phyloP scores from a whole-genome alignment of 352 stramenopile species.

The Phytophthora quininea region DNA sequence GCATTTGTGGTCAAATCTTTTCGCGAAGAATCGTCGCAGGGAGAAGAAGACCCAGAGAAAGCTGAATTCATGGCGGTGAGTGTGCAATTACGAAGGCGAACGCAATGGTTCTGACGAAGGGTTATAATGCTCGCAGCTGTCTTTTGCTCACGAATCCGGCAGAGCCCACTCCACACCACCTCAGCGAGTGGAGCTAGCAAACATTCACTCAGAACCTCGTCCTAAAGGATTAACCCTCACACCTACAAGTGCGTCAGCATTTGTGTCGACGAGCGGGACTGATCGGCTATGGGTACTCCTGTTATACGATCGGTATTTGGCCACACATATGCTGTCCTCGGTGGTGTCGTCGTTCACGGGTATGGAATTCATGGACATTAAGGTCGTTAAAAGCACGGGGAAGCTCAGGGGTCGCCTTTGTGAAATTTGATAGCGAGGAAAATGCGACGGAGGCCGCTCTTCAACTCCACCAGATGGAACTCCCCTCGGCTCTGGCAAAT shows the following conservation, averaged over 20 bases:
- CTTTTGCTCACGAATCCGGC: conserved; percentile 47
- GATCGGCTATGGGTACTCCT: conserved; percentile 72
- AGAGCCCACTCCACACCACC: conserved; percentile 5
- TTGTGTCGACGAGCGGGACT: conserved; percentile 17
- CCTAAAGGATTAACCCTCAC: conserved; percentile 1
- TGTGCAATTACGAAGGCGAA: background rate
- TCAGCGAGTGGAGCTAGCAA: conserved; percentile 16
- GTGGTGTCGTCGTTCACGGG: conserved; percentile 59
- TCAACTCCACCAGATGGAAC: conserved; percentile 67
- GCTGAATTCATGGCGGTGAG: conserved; percentile 63
- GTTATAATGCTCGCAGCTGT: conserved; percentile 31
- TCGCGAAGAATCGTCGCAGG: conserved; percentile 41
- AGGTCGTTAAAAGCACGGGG: conserved; percentile 67
- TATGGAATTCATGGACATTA: conserved; percentile 88
- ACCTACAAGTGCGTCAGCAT: conserved; percentile 9
- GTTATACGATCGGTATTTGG: conserved; percentile 66
- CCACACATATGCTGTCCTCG: conserved; percentile 68
- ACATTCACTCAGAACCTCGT: conserved; percentile 4
- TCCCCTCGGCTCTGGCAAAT: conserved; percentile 55
- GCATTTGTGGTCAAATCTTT: conserved; percentile 65
- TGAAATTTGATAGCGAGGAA: conserved; percentile 70
- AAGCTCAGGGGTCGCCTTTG: conserved; percentile 78
- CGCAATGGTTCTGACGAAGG: conserved; percentile 7
- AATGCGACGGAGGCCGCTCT: conserved; percentile 50
- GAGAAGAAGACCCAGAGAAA: conserved; percentile 34